A percentile compares a stretch with the other conserved stretches of the same genome.
Evolutionary conservation across 164 flowering plant genomes (phyloP).

Genomic region (Liriodendron chinense): DNA sequence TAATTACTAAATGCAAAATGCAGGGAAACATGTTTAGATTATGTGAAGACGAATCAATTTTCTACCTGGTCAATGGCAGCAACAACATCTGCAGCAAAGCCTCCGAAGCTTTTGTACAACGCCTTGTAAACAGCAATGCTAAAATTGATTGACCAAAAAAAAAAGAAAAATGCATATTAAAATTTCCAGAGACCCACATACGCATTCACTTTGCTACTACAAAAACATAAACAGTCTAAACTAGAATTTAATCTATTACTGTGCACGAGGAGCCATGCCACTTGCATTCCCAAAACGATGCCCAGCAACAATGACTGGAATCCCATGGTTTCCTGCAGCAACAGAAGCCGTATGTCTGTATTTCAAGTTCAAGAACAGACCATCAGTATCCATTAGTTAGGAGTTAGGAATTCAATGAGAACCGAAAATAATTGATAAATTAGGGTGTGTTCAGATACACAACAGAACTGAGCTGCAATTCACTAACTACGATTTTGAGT

Average conservation of each 20-base stretch:
- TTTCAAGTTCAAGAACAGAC: neutral
- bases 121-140: constrained; percentile 97
- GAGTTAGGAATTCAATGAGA: no score
- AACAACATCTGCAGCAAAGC: constrained; percentile 99
- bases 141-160: constrained; percentile 14
- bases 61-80: constrained; percentile 98
- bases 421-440: no score
- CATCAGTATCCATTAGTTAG: neutral
- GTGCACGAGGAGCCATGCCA: constrained; percentile 98
- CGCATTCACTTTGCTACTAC: neutral
- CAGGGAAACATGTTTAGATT: neutral
- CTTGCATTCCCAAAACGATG: constrained; percentile 93
- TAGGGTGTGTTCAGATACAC: no score
- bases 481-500: no score
- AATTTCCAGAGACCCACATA: neutral
- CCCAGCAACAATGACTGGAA: constrained; percentile 84
- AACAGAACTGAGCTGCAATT: no score
- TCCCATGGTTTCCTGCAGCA: constrained; percentile 94
- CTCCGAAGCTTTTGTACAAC: constrained; percentile 93
- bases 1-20: neutral
- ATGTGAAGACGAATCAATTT: neutral
- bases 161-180: neutral
- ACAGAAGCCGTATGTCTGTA: constrained; percentile 89
- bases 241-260: constrained; percentile 44
- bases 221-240: neutral